phyloP scores from a whole-genome alignment of 805 yeast species.

The Candida methanosorbosa region DNA sequence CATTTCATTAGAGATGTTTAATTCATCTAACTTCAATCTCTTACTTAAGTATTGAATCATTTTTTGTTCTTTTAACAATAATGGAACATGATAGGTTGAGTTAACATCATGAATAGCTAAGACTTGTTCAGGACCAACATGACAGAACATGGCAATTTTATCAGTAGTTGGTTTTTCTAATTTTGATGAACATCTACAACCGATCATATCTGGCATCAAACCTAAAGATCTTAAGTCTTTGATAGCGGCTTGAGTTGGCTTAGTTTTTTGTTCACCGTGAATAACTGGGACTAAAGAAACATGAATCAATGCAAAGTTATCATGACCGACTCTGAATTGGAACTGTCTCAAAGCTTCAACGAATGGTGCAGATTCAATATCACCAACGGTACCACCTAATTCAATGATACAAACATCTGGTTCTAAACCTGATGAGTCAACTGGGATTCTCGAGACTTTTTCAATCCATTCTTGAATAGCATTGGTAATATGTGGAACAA shows the following conservation, averaged over 20 bases:
- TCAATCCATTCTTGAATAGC: constrained; percentile 99
- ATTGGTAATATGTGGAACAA: constrained; percentile 95
- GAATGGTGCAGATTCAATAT: constrained; percentile 96
- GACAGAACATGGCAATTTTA: constrained; percentile 98
- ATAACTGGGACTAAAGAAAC: constrained; percentile 97
- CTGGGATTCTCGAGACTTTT: constrained; percentile 84
- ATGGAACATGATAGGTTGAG: constrained; percentile 96
- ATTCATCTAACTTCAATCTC: constrained; percentile 53
- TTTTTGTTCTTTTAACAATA: constrained; percentile 79
- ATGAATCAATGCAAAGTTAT: constrained; percentile 91
- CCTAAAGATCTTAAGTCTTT: constrained; percentile 95
- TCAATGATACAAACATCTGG: constrained; percentile 97
- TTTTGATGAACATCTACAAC: constrained; percentile 88
- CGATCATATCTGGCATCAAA: constrained; percentile 92
- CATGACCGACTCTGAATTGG: constrained; percentile 93
- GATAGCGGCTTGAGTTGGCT: constrained; percentile 99
- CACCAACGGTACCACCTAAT: constrained; percentile 99
- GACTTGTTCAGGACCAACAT: constrained; percentile 97
- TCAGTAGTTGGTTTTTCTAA: constrained; percentile 81
- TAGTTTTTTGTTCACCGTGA: constrained; percentile 98
- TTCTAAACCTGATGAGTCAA: constrained; percentile 75
- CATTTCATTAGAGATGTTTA: constrained; percentile 41
- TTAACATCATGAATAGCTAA: constrained; percentile 94
- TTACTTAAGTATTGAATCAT: constrained; percentile 63
- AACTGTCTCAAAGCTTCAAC: constrained; percentile 98